phyloP scores from a whole-genome alignment of 768 basidiomycete genomes.

The Calocera viscosa region DNA sequence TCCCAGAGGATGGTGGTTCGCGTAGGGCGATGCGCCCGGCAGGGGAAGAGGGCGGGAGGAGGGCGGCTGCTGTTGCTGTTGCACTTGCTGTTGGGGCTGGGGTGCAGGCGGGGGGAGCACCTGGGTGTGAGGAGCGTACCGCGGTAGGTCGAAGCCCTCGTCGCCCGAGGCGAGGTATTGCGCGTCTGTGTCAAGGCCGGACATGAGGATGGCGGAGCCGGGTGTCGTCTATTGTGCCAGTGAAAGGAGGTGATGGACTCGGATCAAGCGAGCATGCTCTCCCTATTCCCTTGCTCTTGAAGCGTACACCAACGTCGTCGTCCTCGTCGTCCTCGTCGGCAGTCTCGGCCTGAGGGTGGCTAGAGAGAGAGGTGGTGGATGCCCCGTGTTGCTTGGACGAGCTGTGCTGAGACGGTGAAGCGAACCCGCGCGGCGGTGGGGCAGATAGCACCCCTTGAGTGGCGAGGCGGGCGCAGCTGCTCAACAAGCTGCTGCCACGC shows the following conservation, averaged over 20 bases:
- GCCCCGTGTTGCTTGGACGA: not conserved
- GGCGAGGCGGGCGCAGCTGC: constrained; percentile 3
- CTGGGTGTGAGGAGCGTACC: constrained; percentile 29
- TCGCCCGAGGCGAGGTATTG: constrained; percentile 63
- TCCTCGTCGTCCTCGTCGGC: not conserved
- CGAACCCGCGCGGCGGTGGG: constrained; percentile 1
- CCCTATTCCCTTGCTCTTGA: no score
- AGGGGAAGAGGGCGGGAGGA: not conserved
- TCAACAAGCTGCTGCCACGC: not conserved
- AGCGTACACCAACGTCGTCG: not conserved
- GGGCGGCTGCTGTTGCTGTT: constrained; percentile 21
- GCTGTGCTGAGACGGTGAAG: not conserved
- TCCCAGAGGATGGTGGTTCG: constrained; percentile 2
- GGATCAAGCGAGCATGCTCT: not conserved
- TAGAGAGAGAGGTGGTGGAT: not conserved
- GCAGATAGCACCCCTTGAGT: constrained; percentile 7
- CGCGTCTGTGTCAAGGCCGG: constrained; percentile 64
- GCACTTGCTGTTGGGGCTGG: constrained; percentile 40
- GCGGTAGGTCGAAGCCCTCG: constrained; percentile 66
- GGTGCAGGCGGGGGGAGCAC: constrained; percentile 32
- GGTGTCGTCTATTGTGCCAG: no score
- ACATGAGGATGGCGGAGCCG: no score
- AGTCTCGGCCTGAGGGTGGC: not conserved
- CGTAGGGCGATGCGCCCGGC: constrained; percentile 3
- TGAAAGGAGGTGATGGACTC: not conserved